Conservation (phyloP, 1,139 yeast genomes). For the Taphrina populina region DNA sequence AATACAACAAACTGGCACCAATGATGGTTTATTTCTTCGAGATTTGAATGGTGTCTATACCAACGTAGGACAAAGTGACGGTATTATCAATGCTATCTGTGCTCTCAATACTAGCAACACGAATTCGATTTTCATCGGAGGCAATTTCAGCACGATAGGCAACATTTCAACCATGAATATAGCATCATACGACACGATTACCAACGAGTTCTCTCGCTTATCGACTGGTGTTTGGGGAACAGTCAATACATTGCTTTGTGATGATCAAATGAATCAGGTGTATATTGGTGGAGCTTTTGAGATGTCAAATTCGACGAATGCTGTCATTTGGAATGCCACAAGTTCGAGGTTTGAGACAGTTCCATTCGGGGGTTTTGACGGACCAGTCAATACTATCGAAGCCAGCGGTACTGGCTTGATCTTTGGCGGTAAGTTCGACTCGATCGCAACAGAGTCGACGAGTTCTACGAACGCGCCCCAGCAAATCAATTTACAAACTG, state of each 20-base stretch:
- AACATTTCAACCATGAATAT: conserved; percentile 51
- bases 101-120: conserved; percentile 40
- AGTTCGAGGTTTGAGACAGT: conserved; percentile 51
- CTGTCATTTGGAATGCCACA: conserved; percentile 62
- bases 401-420: conserved; percentile 55
- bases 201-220: conserved; percentile 50
- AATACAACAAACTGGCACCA: conserved; percentile 39
- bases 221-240: conserved; percentile 52
- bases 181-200: conserved; percentile 55
- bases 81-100: conserved; percentile 44
- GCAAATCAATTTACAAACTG: conserved; percentile 62
- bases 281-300: conserved; percentile 81
- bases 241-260: conserved; percentile 55
- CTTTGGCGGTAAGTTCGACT: conserved; percentile 75
- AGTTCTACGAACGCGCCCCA: conserved; percentile 40
- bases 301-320: conserved; percentile 59
- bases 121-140: conserved; percentile 48
- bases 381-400: conserved; percentile 63
- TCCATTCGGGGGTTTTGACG: conserved; percentile 77
- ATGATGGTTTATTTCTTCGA: conserved; percentile 35
- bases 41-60: conserved; percentile 33
- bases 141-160: conserved; percentile 49
- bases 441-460: conserved; percentile 41
- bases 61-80: conserved; percentile 41
- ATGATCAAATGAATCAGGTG: conserved; percentile 53